A percentile compares a stretch with the other conserved stretches of the same genome.
Conservation (phyloP, 331 rosid genomes). For the Cydonia oblonga region DNA sequence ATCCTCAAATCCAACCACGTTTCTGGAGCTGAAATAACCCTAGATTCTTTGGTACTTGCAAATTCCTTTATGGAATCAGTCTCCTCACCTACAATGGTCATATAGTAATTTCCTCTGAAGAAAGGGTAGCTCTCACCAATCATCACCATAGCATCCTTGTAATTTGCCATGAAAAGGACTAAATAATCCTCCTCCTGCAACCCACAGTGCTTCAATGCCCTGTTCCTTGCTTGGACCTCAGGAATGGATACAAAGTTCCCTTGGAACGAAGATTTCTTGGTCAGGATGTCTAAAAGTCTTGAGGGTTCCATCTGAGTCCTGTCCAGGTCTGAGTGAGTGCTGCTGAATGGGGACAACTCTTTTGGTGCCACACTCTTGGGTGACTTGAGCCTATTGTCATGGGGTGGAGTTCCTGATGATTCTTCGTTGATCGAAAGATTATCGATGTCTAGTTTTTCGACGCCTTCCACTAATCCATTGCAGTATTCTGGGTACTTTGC, state of each 20-base stretch:
- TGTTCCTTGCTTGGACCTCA: slow-evolving; percentile 19
- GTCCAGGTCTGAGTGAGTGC: slow-evolving; percentile 8
- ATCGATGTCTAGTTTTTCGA: background rate
- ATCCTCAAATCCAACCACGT: slow-evolving; percentile 27
- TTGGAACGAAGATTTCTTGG: slow-evolving; percentile 20
- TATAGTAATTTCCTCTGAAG: slow-evolving; percentile 18
- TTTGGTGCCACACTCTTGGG: slow-evolving; percentile 1
- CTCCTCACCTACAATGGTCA: slow-evolving; percentile 10
- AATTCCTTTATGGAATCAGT: slow-evolving; percentile 9
- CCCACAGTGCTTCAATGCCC: slow-evolving; percentile 21
- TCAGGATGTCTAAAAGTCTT: slow-evolving; percentile 19
- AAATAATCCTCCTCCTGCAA: slow-evolving; percentile 11
- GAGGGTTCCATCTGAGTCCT: slow-evolving; percentile 24
- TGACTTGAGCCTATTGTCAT: slow-evolving; percentile 4
- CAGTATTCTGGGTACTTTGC: slow-evolving; percentile 31
- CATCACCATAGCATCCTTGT: slow-evolving; percentile 24
- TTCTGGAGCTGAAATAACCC: slow-evolving; percentile 20
- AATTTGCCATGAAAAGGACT: slow-evolving; percentile 16
- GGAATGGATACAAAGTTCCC: slow-evolving; percentile 26
- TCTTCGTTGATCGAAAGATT: background rate
- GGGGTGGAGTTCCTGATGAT: slow-evolving; percentile 8
- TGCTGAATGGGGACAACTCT: slow-evolving; percentile 17
- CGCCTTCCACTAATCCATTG: slow-evolving; percentile 18
- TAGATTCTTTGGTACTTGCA: slow-evolving; percentile 12
- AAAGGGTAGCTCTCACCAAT: slow-evolving; percentile 30